Base-by-base conservation (phyloP, 2,329 filamentous ascomycete species). In the Clonostachys chloroleuca region DNA sequence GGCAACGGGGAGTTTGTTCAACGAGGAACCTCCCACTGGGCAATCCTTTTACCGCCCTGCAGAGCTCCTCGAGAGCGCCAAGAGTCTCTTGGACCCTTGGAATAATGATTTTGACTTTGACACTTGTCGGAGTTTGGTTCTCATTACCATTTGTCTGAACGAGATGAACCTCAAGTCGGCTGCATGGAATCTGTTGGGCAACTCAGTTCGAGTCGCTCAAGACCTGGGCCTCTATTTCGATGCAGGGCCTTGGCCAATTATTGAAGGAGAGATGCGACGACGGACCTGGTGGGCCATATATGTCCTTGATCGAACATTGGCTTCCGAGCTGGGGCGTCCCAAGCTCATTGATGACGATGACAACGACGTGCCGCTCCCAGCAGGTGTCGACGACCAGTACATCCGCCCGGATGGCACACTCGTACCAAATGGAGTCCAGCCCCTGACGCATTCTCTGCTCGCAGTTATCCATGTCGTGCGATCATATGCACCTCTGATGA, bases 241-340 rank as follows among this genome's bases (percentile, higher is more conserved):
- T 57, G 80, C 81, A 2, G 86, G 85, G 1, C 77, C 84, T 1
- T 90, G 86, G 77, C 78, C 87, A 3, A 75, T 83, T 2, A 73
- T 95, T 13, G 91, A 96, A 57, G 81, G 81, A 12, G 92, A 97
- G 65, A 91, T 92, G 82, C 83, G 92, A 47, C 83, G 88, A 51
- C 79, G 92, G 47, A 81, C 94, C 3, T 99, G 92, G 92, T 99
- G 94, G 91, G 83, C 89, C 13, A 81, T 96, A 48, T 97, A 97
- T 66, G 82, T 90, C 41, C 83, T 92, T 70, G 94, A 99, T 68
- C 83, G 91, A 52, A 78, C 88, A 24, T 71, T 95, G 44, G 84
- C 90, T 0, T 73, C 95, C 12, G 92, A 96, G 61, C 75, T 91
- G 34, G 88, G 89, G 9, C 83, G 87, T 44, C 90, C 92, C 1